Base-by-base conservation (phyloP, 345 rosid species). In the Boechera divaricarpa region DNA sequence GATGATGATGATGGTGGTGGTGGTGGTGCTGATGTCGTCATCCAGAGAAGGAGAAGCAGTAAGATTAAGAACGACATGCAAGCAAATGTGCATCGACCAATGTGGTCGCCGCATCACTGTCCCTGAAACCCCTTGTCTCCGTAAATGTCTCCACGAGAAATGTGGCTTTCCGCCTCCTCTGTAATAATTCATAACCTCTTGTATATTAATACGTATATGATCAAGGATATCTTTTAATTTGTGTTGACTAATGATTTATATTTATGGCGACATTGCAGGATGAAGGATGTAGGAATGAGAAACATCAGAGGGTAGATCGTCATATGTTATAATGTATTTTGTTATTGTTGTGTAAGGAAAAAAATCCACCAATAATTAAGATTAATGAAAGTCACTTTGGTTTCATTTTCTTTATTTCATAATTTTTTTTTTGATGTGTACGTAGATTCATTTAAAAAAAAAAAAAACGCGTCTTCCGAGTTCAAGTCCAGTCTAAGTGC, bases 91-190 rank as follows among this genome's bases (percentile, higher is more conserved):
- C 39, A 15, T 56, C 11, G 39, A 56, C 5, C 24, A 56, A 15
- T 56, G 62, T 56, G 62, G 62, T 4, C 24, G 62, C 21, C 62
- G 62, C 62, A 56, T 56, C 21, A 56, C 62, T 32, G 10, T 56
- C 62, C 45, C 47, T 60, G 65, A 35, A 36, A 5, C 47, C 9
- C 65, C 47, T 9, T 36, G 47, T 18, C 9, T 60, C 47, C 47
- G 45, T 36, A 18, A 18, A 36, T 60, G 65, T 60, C 44, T 60
- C 4, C 47, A 18, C 31, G 47, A 60, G 39, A 56, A 4, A 7
- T 31, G 21, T 56, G 21, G 62, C 39, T 56, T 2, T 18, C 31
- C 45, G 36, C 31, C 65, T 16, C 28, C 18, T 16, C 13, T 16
- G 65, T 60, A 60, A 18, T 5, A 60, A 36, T 2, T 10, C 65